These are phyloP conservation scores for Raffaelea deltoideospora DNA, from an alignment of 2,329 filamentous ascomycete genomes.

Conservation along the genomic window DNA sequence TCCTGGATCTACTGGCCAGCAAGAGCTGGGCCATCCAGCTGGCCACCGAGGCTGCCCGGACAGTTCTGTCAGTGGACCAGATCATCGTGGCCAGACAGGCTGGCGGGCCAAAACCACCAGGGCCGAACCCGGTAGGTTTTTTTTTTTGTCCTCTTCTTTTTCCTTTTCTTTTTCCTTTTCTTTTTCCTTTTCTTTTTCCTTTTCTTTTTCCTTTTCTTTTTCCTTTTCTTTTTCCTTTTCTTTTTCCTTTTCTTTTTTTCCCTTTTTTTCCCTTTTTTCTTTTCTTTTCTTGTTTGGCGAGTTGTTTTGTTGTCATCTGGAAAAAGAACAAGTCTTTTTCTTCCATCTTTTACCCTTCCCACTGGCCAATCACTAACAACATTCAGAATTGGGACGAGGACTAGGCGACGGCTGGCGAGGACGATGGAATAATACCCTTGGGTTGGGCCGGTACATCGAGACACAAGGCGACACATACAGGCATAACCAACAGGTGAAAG, in stretches of 20 bases:
- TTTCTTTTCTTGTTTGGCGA: background rate
- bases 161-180: background rate
- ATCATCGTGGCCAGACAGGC: conserved; percentile 98
- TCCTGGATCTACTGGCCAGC: conserved; percentile 78
- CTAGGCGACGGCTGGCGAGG: too few relatives aligned
- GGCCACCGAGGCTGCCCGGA: conserved; percentile 86
- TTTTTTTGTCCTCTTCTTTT: conserved; percentile 20
- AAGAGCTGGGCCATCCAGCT: conserved; percentile 97
- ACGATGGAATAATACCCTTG: too few relatives aligned
- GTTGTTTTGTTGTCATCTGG: too few relatives aligned
- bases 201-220: background rate
- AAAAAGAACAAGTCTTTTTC: too few relatives aligned
- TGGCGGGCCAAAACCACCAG: conserved; percentile 91
- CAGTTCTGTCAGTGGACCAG: conserved; percentile 91
- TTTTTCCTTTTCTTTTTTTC: background rate
- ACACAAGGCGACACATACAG: too few relatives aligned
- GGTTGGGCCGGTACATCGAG: too few relatives aligned
- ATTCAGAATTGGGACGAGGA: too few relatives aligned
- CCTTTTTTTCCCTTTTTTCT: background rate
- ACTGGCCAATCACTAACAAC: too few relatives aligned
- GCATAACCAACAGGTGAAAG: too few relatives aligned
- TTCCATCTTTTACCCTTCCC: too few relatives aligned
- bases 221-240: background rate
- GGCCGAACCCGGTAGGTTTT: conserved; percentile 62
- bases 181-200: background rate